Conservation (phyloP, 148 eudicot species). For the Silene conica region DNA sequence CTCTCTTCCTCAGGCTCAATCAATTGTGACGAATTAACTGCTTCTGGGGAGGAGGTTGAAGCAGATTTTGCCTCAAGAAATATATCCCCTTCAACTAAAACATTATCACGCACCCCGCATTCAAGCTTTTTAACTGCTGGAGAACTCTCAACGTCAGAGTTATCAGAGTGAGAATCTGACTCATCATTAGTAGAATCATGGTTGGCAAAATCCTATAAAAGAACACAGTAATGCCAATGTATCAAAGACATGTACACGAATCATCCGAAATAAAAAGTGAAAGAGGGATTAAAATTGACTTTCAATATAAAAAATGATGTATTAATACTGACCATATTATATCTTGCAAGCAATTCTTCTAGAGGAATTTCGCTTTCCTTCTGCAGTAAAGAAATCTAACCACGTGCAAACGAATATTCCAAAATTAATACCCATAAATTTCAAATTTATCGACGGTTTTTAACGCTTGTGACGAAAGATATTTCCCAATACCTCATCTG, state of each 20-base stretch:
- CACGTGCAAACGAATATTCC: not conserved
- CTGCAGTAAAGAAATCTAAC: constrained; percentile 75
- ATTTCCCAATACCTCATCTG: constrained; percentile 61
- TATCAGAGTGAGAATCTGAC: constrained; percentile 45
- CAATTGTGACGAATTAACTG: constrained; percentile 31
- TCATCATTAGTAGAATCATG: constrained; percentile 41
- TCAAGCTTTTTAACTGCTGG: constrained; percentile 30
- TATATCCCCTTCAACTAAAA: constrained; percentile 33
- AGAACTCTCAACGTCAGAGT: constrained; percentile 47
- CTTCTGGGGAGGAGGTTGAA: constrained; percentile 31
- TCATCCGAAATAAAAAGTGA: not conserved
- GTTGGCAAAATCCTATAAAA: constrained; percentile 36
- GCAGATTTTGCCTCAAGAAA: constrained; percentile 25
- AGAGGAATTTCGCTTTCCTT: constrained; percentile 83
- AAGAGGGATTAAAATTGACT: not conserved
- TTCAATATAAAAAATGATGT: not conserved
- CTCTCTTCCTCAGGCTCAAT: constrained; percentile 43
- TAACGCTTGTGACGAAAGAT: not conserved
- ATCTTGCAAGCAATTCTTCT: constrained; percentile 81
- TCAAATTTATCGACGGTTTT: constrained; percentile 2
- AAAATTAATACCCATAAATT: not conserved
- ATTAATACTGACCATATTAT: constrained; percentile 55
- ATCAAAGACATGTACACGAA: constrained; percentile 3
- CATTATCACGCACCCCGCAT: constrained; percentile 26
- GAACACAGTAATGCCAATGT: not conserved